A percentile compares a stretch with the other conserved stretches of the same genome.
Evolutionary conservation across 495 filamentous ascomycete species (phyloP).

Genomic region (Xylaria castorea): DNA sequence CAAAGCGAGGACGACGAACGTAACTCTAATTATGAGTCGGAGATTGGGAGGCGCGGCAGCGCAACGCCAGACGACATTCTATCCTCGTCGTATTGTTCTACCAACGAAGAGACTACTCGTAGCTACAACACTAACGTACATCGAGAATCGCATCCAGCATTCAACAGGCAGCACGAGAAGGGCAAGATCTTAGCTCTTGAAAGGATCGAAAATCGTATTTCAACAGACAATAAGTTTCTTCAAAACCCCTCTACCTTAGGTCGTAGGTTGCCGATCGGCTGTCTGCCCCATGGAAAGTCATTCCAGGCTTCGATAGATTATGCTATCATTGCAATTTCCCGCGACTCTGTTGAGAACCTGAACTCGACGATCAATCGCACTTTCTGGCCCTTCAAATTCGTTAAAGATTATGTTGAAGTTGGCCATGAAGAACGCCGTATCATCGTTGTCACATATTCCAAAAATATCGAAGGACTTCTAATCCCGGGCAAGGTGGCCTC

Average conservation of each 20-base stretch:
- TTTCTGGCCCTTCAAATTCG: neutral
- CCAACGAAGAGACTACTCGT: neutral
- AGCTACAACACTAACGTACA: neutral
- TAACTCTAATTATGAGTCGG: neutral
- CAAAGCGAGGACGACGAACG: slow-evolving; percentile 20
- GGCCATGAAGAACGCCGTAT: slow-evolving; percentile 2
- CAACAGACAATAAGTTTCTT: too few relatives aligned
- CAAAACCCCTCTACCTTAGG: neutral
- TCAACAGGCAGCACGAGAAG: neutral
- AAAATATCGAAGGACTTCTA: neutral
- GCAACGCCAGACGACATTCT: neutral
- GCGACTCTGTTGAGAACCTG: neutral
- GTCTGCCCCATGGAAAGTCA: neutral
- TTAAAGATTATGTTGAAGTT: neutral
- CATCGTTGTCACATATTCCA: slow-evolving; percentile 2
- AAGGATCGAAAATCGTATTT: neutral
- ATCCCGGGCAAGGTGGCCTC: slow-evolving; percentile 20
- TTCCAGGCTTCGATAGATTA: slow-evolving; percentile 16
- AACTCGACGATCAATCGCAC: neutral
- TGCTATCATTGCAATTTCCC: slow-evolving; percentile 5
- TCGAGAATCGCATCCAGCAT: neutral
- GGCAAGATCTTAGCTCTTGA: neutral
- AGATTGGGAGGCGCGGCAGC: neutral
- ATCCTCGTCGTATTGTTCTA: neutral
- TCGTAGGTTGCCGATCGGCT: neutral